Conservation (phyloP, 768 basidiomycete genomes). For the Lyophyllum shimeji region DNA sequence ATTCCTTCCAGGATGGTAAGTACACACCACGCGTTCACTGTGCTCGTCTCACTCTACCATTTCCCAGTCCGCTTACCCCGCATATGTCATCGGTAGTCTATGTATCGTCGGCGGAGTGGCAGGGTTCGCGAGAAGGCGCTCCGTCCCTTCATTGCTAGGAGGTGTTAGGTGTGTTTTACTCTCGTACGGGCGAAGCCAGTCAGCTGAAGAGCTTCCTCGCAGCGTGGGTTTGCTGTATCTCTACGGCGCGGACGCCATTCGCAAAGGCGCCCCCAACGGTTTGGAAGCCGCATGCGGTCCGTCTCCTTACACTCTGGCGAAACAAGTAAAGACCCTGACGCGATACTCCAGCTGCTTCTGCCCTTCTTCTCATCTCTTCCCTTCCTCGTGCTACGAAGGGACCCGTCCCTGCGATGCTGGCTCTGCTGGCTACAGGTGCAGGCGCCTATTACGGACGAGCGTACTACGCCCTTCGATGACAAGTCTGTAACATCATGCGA, state of each 20-base stretch:
- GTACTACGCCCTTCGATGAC: slow-evolving; percentile 40
- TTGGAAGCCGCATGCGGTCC: slow-evolving; percentile 76
- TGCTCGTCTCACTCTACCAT: not conserved
- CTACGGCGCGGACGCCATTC: slow-evolving; percentile 76
- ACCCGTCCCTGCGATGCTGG: slow-evolving; percentile 65
- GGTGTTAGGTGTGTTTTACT: slow-evolving; percentile 61
- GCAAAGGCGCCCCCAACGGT: slow-evolving; percentile 71
- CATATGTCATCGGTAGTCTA: slow-evolving; percentile 72
- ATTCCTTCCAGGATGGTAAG: not conserved
- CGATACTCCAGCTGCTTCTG: slow-evolving; percentile 65
- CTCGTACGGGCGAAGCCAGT: not conserved
- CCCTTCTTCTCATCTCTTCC: slow-evolving; percentile 71
- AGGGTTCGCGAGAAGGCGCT: slow-evolving; percentile 70
- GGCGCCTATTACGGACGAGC: slow-evolving; percentile 71
- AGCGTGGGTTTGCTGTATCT: slow-evolving; percentile 81
- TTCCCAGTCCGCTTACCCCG: slow-evolving; percentile 75
- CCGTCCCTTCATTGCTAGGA: slow-evolving; percentile 80
- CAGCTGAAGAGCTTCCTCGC: not conserved
- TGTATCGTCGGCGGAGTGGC: slow-evolving; percentile 77
- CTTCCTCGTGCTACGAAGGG: slow-evolving; percentile 72
- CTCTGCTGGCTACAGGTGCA: slow-evolving; percentile 58
- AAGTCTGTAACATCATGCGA: no score
- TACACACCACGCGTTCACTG: no score
- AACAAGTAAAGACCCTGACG: not conserved
- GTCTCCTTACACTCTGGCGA: slow-evolving; percentile 16